These are phyloP conservation scores for Waitea zeae DNA, from an alignment of 1,284 basidiomycete genomes.

Conservation along the genomic window DNA sequence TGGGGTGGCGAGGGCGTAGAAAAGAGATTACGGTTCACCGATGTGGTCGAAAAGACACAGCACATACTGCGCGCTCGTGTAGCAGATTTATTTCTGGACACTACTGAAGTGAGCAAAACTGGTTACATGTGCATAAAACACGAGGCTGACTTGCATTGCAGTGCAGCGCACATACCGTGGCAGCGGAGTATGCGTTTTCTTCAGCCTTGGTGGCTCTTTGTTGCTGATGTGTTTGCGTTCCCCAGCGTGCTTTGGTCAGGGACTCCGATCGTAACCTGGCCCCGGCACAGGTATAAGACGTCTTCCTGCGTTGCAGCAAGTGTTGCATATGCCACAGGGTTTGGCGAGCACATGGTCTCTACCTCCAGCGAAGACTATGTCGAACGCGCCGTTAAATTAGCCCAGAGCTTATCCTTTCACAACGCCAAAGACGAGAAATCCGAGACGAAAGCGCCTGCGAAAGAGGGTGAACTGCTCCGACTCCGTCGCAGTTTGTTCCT, in stretches of 20 bases:
- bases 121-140: not conserved
- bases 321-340: conserved; percentile 36
- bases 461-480: conserved; percentile 21
- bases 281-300: conserved; percentile 40
- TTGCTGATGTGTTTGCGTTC: not conserved
- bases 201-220: not conserved
- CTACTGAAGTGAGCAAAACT: conserved; percentile 26
- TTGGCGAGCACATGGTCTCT: conserved; percentile 37
- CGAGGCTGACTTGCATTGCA: conserved; percentile 8
- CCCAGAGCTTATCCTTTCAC: too few relatives aligned
- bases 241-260: conserved; percentile 38
- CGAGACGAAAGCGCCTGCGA: too few relatives aligned
- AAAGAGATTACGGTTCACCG: conserved; percentile 35
- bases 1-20: conserved; percentile 40
- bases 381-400: conserved; percentile 30
- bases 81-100: conserved; percentile 45
- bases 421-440: too few relatives aligned
- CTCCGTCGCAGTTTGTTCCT: conserved; percentile 31
- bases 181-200: conserved; percentile 29
- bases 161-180: conserved; percentile 49
- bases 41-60: conserved; percentile 33
- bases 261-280: conserved; percentile 42
- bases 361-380: conserved; percentile 31
- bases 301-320: conserved; percentile 41
- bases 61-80: conserved; percentile 37